A percentile compares a stretch with the other conserved stretches of the same genome.
These are phyloP conservation scores for Cryptococcus wingfieldii DNA, from an alignment of 1,284 basidiomycete species.

Conservation along the genomic window DNA sequence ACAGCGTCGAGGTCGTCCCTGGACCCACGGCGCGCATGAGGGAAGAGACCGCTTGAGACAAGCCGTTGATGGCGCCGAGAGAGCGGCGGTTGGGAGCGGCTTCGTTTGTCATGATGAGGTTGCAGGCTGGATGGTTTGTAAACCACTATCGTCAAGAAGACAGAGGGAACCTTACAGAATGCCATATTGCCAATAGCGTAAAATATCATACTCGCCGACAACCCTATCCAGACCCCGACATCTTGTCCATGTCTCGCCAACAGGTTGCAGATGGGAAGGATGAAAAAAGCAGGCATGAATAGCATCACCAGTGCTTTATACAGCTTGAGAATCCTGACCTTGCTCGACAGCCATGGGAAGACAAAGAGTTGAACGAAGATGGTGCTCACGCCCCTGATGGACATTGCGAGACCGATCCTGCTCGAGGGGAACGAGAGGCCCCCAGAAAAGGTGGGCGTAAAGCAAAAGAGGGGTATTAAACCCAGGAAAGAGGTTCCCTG, in stretches of 20 bases:
- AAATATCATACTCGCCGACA: conserved; percentile 16
- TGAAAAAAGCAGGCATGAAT: conserved; percentile 35
- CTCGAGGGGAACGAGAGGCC: conserved; percentile 35
- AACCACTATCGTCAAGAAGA: not conserved
- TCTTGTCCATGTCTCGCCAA: conserved; percentile 22
- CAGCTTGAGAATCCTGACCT: conserved; percentile 33
- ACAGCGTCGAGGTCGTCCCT: conserved; percentile 29
- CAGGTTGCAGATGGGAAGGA: conserved; percentile 34
- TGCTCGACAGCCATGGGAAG: conserved; percentile 36
- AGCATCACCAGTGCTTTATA: conserved; percentile 30
- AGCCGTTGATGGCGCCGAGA: conserved; percentile 36
- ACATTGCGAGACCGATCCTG: conserved; percentile 37
- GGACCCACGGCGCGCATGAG: conserved; percentile 33
- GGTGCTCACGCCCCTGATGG: conserved; percentile 29
- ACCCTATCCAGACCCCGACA: conserved; percentile 30
- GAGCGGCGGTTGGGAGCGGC: conserved; percentile 28
- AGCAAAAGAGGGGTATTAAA: conserved; percentile 43
- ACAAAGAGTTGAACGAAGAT: conserved; percentile 38
- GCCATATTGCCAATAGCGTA: conserved; percentile 31
- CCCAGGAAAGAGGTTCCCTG: conserved; percentile 27
- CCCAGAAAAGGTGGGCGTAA: conserved; percentile 34
- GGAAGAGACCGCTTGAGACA: conserved; percentile 32
- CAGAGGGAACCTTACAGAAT: conserved; percentile 23
- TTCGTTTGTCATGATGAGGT: conserved; percentile 38
- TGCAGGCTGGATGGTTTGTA: conserved; percentile 21